These are phyloP conservation scores for Penicillium hordei DNA, from an alignment of 2,329 filamentous ascomycete genomes.

Conservation along the genomic window DNA sequence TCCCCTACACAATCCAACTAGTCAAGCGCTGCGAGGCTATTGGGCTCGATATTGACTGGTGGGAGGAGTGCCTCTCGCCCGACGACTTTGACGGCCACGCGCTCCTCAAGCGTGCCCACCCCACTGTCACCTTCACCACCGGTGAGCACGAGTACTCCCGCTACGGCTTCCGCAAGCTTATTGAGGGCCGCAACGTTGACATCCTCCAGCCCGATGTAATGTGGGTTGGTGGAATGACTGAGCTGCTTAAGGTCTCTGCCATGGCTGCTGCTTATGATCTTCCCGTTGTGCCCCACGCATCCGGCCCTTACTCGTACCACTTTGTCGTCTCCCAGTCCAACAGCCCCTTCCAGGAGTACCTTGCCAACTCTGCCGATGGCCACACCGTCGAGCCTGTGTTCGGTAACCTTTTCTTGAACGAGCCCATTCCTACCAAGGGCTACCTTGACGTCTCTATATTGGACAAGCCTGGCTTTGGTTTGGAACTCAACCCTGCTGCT, in stretches of 20 bases:
- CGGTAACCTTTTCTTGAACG: constrained; percentile 84
- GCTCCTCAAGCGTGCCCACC: constrained; percentile 86
- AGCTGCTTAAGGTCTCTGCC: constrained; percentile 83
- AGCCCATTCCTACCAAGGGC: constrained; percentile 82
- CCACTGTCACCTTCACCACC: constrained; percentile 88
- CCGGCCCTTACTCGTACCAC: constrained; percentile 92
- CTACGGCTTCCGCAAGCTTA: constrained; percentile 91
- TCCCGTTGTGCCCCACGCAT: constrained; percentile 91
- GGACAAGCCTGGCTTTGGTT: constrained; percentile 86
- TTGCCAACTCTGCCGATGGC: constrained; percentile 89
- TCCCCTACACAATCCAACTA: constrained; percentile 87
- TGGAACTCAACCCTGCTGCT: constrained; percentile 79
- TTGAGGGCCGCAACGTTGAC: constrained; percentile 87
- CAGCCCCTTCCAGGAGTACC: constrained; percentile 92
- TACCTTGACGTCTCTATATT: constrained; percentile 76
- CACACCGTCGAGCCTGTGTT: constrained; percentile 89
- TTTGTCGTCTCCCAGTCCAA: constrained; percentile 93
- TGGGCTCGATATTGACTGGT: constrained; percentile 90
- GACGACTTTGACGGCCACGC: constrained; percentile 91
- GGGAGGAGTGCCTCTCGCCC: constrained; percentile 89
- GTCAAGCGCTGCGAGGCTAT: constrained; percentile 77
- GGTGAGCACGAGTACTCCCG: constrained; percentile 94
- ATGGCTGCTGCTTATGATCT: constrained; percentile 93
- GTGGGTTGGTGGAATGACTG: constrained; percentile 93
- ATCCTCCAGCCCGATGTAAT: constrained; percentile 96